These are phyloP conservation scores for Ascosphaera acerosa DNA, from an alignment of 2,329 filamentous ascomycete species.

Conservation along the genomic window DNA sequence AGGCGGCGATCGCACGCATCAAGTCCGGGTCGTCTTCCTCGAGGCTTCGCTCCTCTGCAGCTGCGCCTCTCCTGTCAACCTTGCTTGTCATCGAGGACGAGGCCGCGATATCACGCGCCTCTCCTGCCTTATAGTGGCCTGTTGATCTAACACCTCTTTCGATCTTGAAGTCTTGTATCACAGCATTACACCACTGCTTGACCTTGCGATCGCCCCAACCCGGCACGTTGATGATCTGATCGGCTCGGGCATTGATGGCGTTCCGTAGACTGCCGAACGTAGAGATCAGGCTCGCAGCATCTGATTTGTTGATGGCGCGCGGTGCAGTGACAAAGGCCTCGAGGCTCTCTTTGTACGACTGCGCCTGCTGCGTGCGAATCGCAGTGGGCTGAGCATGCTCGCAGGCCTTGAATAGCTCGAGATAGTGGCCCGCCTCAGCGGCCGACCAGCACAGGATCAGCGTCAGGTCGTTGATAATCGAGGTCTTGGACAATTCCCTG, in stretches of 20 bases:
- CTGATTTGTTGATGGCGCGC: slow-evolving; percentile 76
- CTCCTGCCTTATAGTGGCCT: no score
- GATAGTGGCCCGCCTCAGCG: slow-evolving; percentile 74
- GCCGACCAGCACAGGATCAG: slow-evolving; percentile 85
- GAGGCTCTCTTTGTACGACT: slow-evolving; percentile 61
- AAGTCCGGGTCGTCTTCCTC: no score
- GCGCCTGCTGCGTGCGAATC: slow-evolving; percentile 66
- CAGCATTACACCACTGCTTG: slow-evolving; percentile 53
- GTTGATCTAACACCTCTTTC: background rate
- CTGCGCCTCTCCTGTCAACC: no score
- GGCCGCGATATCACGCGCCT: no score
- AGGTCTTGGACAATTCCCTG: slow-evolving; percentile 78
- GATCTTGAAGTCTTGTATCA: slow-evolving; percentile 64
- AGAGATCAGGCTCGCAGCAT: slow-evolving; percentile 70
- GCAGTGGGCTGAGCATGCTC: slow-evolving; percentile 62
- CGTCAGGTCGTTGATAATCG: slow-evolving; percentile 76
- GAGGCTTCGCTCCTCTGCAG: no score
- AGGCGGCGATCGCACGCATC: no score
- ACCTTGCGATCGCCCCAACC: slow-evolving; percentile 96
- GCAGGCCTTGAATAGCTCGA: slow-evolving; percentile 86
- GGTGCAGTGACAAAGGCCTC: slow-evolving; percentile 86
- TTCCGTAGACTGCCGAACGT: slow-evolving; percentile 75
- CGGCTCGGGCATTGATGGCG: slow-evolving; percentile 65
- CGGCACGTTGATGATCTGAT: slow-evolving; percentile 59
- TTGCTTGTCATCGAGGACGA: no score